phyloP scores from a whole-genome alignment of 148 eudicot species.

The Rhododendron simsii region DNA sequence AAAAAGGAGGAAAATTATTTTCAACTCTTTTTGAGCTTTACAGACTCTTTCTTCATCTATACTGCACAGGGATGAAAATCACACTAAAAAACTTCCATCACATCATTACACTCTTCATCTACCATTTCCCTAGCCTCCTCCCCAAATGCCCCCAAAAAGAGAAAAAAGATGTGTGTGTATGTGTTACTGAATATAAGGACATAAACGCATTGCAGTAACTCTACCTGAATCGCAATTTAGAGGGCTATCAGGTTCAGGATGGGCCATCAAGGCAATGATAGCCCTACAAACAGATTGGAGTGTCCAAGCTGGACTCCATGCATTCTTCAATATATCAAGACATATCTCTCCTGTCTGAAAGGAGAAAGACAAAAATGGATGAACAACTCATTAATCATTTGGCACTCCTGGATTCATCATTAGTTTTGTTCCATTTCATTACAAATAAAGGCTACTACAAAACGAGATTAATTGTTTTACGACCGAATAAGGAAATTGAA shows the following conservation, averaged over 20 bases:
- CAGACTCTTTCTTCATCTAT: neutral
- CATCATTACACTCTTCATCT: neutral
- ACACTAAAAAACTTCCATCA: neutral
- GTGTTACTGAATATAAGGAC: neutral
- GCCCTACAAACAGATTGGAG: constrained; percentile 95
- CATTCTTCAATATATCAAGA: constrained; percentile 95
- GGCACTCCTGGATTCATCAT: neutral
- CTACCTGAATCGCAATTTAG: constrained; percentile 54
- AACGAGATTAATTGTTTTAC: neutral
- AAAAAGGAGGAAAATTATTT: neutral
- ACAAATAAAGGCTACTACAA: neutral
- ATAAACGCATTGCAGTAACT: neutral
- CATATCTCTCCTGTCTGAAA: constrained; percentile 96
- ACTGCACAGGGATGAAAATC: neutral
- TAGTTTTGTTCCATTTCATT: neutral
- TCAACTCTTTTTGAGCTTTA: neutral
- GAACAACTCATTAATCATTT: neutral
- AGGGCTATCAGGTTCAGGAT: constrained; percentile 84
- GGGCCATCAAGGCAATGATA: constrained; percentile 97
- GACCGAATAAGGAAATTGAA: neutral
- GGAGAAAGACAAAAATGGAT: neutral
- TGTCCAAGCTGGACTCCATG: constrained; percentile 99
- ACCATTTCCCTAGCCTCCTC: neutral
- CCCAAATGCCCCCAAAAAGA: neutral
- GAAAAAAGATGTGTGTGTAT: neutral